Evolutionary conservation across 2,329 filamentous ascomycete species (phyloP).

Genomic region (Apiospora koreana): DNA sequence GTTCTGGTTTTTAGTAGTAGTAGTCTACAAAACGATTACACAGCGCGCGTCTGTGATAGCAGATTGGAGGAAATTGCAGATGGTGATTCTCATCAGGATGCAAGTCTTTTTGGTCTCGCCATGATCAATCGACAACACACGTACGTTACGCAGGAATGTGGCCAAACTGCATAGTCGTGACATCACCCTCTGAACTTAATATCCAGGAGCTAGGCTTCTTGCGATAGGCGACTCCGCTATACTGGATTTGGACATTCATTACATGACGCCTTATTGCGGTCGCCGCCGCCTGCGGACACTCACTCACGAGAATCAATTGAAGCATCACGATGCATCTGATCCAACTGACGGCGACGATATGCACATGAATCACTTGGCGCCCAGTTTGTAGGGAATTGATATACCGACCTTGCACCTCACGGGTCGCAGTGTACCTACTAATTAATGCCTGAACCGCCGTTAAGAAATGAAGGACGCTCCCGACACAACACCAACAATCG

Average conservation of each 20-base stretch:
- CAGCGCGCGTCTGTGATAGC: neutral
- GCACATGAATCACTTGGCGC: too few species aligned
- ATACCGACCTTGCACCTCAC: too few species aligned
- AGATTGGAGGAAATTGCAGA: neutral
- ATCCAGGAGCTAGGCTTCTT: neutral
- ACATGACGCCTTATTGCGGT: neutral
- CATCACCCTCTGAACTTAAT: neutral
- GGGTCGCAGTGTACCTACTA: too few species aligned
- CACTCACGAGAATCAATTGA: too few species aligned
- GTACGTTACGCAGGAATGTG: neutral
- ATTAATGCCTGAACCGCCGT: too few species aligned
- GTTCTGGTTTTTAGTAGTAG: neutral
- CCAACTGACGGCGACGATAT: too few species aligned
- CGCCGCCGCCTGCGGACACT: too few species aligned
- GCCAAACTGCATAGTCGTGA: neutral
- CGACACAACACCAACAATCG: too few species aligned
- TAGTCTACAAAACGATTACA: too few species aligned
- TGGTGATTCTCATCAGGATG: neutral
- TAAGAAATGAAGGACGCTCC: too few species aligned
- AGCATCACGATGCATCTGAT: too few species aligned
- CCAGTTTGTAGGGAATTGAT: too few species aligned
- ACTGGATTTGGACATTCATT: neutral
- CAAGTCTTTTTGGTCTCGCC: neutral
- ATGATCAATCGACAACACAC: neutral
- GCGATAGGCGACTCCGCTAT: neutral